Evolutionary conservation across 1,284 basidiomycete species (phyloP).

Genomic region (Cutaneotrichosporon cutaneum): DNA sequence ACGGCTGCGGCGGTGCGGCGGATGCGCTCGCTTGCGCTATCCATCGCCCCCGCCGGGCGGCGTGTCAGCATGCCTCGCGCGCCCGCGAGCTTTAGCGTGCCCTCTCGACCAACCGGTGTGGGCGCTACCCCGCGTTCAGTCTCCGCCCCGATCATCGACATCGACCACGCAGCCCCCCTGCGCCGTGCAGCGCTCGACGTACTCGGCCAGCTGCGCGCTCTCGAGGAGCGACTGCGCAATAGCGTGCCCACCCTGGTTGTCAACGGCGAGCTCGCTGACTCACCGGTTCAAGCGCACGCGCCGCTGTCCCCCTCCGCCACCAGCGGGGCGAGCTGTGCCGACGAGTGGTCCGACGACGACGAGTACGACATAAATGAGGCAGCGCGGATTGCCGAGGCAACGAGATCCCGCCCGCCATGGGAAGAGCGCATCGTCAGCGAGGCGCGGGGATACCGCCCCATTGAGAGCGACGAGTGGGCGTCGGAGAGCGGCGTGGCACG

Average conservation of each 20-base stretch:
- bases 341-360: constrained; percentile 38
- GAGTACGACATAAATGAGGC: constrained; percentile 46
- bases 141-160: background rate
- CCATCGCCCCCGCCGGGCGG: constrained; percentile 13
- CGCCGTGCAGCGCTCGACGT: constrained; percentile 46
- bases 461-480: constrained; percentile 26
- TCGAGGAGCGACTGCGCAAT: constrained; percentile 44
- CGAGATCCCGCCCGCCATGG: constrained; percentile 37
- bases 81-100: constrained; percentile 32
- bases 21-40: constrained; percentile 37
- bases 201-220: constrained; percentile 35
- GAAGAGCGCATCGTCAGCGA: constrained; percentile 47
- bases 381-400: constrained; percentile 28
- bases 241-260: constrained; percentile 18
- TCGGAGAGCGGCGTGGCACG: constrained; percentile 24
- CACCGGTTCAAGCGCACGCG: constrained; percentile 7
- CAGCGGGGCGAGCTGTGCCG: constrained; percentile 7
- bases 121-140: constrained; percentile 6
- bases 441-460: constrained; percentile 31
- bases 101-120: constrained; percentile 34
- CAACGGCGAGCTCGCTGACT: constrained; percentile 11
- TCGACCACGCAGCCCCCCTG: constrained; percentile 18
- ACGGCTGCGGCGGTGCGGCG: constrained; percentile 42
- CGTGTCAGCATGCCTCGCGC: constrained; percentile 10
- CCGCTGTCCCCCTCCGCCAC: background rate